A percentile compares a stretch with the other conserved stretches of the same genome.
Conservation (phyloP, 345 rosid species). For the Populus pruinosa region DNA sequence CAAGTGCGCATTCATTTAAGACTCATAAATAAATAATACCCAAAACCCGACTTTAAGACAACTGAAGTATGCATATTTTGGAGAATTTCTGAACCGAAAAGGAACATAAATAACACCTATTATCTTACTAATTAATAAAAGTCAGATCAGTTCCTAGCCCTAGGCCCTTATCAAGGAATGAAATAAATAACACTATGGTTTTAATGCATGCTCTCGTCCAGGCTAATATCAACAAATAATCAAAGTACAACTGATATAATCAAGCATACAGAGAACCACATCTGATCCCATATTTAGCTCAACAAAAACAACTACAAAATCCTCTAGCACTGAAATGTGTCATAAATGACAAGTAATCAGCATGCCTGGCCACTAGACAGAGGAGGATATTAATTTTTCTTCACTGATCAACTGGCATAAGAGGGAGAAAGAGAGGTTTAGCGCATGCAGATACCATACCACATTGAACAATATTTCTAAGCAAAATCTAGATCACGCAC, state of each 20-base stretch:
- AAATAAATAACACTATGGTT: neutral
- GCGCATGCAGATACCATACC: neutral
- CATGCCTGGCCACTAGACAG: neutral
- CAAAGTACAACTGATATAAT: neutral
- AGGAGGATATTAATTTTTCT: neutral
- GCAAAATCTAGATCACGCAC: neutral
- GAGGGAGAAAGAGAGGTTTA: neutral
- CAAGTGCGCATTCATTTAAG: neutral
- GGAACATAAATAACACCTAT: neutral
- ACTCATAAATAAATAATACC: neutral
- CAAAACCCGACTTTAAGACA: neutral
- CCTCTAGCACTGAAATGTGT: neutral
- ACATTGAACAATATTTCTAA: neutral
- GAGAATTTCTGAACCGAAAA: neutral
- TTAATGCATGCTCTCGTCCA: neutral
- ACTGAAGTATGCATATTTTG: neutral
- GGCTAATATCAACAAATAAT: neutral
- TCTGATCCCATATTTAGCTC: neutral
- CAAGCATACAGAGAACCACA: neutral
- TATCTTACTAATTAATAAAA: neutral
- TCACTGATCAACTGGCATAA: neutral
- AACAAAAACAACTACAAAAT: neutral
- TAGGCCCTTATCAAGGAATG: neutral
- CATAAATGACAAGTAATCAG: neutral
- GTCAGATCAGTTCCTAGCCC: neutral